phyloP scores from a whole-genome alignment of 2,329 filamentous ascomycete genomes.

The Claviceps africana region DNA sequence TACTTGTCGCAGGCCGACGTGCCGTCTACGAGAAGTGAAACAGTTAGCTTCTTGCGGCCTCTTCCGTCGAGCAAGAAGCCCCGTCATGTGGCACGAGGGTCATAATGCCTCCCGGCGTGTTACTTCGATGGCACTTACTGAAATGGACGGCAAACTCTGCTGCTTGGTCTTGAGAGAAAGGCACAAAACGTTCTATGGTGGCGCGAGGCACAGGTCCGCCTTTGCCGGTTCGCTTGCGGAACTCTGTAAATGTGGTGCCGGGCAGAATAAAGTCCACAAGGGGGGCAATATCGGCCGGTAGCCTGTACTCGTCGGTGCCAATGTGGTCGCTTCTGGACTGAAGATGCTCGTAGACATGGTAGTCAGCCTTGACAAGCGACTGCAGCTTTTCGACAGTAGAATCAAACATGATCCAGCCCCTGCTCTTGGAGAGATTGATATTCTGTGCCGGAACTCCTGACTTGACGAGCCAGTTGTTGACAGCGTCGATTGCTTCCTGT shows the following conservation, averaged over 20 bases:
- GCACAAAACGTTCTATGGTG: neutral
- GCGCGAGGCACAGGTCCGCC: neutral
- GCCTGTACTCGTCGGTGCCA: slow-evolving; percentile 27
- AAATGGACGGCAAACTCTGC: neutral
- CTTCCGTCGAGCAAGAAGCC: neutral
- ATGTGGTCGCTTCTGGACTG: slow-evolving; percentile 20
- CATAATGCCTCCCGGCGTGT: too few relatives aligned
- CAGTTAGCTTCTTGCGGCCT: neutral
- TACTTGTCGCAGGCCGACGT: slow-evolving; percentile 30
- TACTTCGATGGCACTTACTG: neutral
- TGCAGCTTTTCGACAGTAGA: slow-evolving; percentile 40
- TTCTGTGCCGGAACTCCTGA: slow-evolving; percentile 35
- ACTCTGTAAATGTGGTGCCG: slow-evolving; percentile 15
- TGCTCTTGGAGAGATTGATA: slow-evolving; percentile 34
- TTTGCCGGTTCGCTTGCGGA: neutral
- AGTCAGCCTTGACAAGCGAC: slow-evolving; percentile 36
- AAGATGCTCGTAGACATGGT: slow-evolving; percentile 33
- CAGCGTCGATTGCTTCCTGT: slow-evolving; percentile 31
- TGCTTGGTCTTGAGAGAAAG: neutral
- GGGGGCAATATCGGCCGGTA: slow-evolving; percentile 22
- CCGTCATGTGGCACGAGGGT: neutral
- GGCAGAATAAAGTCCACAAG: slow-evolving; percentile 29
- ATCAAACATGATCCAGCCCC: slow-evolving; percentile 40
- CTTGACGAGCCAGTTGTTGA: slow-evolving; percentile 38
- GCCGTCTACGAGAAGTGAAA: neutral